Base-by-base conservation (phyloP, 305 asterid species). In the Ilex paraguariensis region DNA sequence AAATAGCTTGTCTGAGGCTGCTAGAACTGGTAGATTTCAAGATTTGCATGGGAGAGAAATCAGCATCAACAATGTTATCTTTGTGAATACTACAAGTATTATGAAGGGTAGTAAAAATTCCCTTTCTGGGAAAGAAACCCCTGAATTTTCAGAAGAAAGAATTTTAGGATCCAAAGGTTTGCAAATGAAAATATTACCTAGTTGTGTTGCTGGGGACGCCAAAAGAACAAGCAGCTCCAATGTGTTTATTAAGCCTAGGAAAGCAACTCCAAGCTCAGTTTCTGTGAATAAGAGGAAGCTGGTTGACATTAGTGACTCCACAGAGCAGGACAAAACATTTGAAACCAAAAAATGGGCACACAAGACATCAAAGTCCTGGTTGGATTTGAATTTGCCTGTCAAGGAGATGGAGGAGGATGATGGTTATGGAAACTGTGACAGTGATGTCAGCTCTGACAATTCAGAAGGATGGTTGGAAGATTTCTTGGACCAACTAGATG, bases 311-410 rank as follows among this genome's bases (percentile, higher is more conserved):
- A 31, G 42, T 33, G 75, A 68, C 59, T 67, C 70, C 17, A 57
- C 63, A 48, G 30, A 21, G 10, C 56, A 52, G 39, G 74, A 30
- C 54, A 64, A 69, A 70, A 56, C 61, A 32, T 65, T 59, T 53
- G 79, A 59, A 59, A 63, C 32, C 30, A 67, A 78, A 44, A 84
- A 82, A 70, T 86, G 87, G 33, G 48, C 58, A 31, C 48, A 68
- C 49, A 73, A 46, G 28, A 42, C 50, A 56, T 57, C 83, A 15
- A 79, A 83, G 68, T 78, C 86, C 60, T 65, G 69, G 46, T 79
- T 92, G 55, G 97, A 87, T 79, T 76, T 93, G 64, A 93, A 93
- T 79, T 33, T 93, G 74, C 95, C 97, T 0, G 77, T 84, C 21
- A 92, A 77, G 64, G 85, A 83, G 60, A 64, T 53, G 57, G 87